phyloP scores from a whole-genome alignment of 176 grass and related monocot genomes.

The Secale cereale region DNA sequence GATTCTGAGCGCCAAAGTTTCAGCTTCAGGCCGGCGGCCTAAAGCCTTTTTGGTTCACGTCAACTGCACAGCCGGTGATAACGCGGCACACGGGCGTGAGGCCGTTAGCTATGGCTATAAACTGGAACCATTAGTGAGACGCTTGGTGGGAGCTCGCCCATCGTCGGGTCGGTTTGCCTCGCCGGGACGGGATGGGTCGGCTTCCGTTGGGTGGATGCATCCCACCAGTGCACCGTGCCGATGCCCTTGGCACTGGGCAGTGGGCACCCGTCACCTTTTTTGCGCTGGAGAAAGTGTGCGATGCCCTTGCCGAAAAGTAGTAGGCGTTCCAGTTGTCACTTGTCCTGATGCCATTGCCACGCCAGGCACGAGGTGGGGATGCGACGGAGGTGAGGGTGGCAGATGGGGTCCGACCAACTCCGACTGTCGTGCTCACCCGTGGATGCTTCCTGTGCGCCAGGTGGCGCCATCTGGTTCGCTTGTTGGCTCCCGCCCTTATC shows the following conservation, averaged over 20 bases:
- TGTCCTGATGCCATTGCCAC: not conserved
- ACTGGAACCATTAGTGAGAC: not conserved
- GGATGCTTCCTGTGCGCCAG: not conserved
- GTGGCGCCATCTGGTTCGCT: not conserved
- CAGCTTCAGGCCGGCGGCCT: not conserved
- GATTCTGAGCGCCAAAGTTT: not conserved
- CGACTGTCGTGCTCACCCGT: conserved; percentile 11
- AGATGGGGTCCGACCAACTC: not conserved
- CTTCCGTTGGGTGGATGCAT: no score
- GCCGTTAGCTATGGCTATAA: not conserved
- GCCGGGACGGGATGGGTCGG: not conserved
- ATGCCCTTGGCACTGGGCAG: not conserved
- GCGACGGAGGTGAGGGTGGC: not conserved
- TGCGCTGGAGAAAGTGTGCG: not conserved
- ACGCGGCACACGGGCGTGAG: not conserved
- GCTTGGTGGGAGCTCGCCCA: not conserved
- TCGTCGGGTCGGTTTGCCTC: not conserved
- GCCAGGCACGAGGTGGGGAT: not conserved
- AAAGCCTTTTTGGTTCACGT: not conserved
- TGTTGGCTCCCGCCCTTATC: not conserved
- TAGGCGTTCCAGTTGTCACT: not conserved
- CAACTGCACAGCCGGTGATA: not conserved
- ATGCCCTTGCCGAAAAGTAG: not conserved
- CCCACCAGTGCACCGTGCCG: not conserved
- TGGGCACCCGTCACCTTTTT: not conserved